Conservation (phyloP, 2,329 filamentous ascomycete genomes). For the Albifimbria verrucaria region DNA sequence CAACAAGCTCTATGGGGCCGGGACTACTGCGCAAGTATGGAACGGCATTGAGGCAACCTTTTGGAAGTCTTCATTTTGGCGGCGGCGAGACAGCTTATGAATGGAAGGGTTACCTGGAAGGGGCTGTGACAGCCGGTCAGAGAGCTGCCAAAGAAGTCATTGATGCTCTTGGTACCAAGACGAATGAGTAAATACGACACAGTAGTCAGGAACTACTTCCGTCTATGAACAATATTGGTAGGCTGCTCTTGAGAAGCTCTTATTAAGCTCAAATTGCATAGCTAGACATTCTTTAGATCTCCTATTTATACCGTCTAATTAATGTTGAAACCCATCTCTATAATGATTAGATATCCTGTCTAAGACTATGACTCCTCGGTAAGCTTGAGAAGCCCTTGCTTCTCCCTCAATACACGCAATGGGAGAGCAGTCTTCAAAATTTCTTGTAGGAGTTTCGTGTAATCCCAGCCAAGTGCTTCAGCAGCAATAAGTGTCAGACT, state of each 20-base stretch:
- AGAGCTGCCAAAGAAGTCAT: constrained; percentile 15
- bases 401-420: neutral
- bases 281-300: too few species aligned
- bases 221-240: too few species aligned
- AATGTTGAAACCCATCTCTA: too few species aligned
- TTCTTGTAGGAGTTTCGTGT: neutral
- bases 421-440: neutral
- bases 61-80: constrained; percentile 22
- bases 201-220: too few species aligned
- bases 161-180: constrained; percentile 1
- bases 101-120: constrained; percentile 25
- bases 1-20: constrained; percentile 5
- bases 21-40: neutral
- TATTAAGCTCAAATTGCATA: too few species aligned
- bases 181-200: neutral
- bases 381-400: neutral
- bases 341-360: too few species aligned
- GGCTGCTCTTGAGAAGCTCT: too few species aligned
- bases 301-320: too few species aligned
- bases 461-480: neutral
- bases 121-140: constrained; percentile 16
- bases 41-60: constrained; percentile 22
- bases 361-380: too few species aligned
- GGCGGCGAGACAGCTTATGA: constrained; percentile 18
- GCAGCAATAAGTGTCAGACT: neutral